Conservation (phyloP, 2,329 filamentous ascomycete genomes). For the Fulvia fulva region DNA sequence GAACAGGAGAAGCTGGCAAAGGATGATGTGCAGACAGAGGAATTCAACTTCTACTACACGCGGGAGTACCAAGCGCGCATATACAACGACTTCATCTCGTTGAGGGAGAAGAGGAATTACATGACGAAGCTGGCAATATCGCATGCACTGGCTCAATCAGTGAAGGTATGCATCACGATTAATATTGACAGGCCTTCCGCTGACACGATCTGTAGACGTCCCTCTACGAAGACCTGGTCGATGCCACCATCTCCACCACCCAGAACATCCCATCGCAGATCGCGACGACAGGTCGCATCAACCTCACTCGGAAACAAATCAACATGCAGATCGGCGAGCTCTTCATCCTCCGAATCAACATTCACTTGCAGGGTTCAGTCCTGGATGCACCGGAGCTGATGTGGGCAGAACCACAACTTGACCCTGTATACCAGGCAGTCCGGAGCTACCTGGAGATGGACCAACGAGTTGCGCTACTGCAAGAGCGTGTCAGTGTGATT, state of each 20-base stretch:
- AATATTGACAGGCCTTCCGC: background rate
- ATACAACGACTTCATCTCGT: constrained; percentile 98
- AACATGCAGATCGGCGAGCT: constrained; percentile 99
- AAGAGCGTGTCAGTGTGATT: constrained; percentile 87
- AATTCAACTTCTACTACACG: constrained; percentile 99
- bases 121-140: constrained; percentile 98
- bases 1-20: constrained; percentile 83
- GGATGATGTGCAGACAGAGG: constrained; percentile 90
- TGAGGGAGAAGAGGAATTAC: constrained; percentile 91
- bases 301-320: constrained; percentile 81
- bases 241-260: constrained; percentile 87
- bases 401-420: constrained; percentile 95
- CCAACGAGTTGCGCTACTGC: constrained; percentile 83
- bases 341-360: constrained; percentile 96
- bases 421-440: constrained; percentile 94
- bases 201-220: constrained; percentile 61
- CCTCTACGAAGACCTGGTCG: constrained; percentile 91
- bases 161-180: constrained; percentile 60
- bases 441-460: constrained; percentile 97
- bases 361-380: constrained; percentile 94
- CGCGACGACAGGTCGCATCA: constrained; percentile 85
- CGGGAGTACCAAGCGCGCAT: constrained; percentile 96
- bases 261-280: constrained; percentile 93
- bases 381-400: constrained; percentile 96
- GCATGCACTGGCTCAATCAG: constrained; percentile 89